Evolutionary conservation across 73 alveolate species (phyloP).

Genomic region (Breviolum minutum): DNA sequence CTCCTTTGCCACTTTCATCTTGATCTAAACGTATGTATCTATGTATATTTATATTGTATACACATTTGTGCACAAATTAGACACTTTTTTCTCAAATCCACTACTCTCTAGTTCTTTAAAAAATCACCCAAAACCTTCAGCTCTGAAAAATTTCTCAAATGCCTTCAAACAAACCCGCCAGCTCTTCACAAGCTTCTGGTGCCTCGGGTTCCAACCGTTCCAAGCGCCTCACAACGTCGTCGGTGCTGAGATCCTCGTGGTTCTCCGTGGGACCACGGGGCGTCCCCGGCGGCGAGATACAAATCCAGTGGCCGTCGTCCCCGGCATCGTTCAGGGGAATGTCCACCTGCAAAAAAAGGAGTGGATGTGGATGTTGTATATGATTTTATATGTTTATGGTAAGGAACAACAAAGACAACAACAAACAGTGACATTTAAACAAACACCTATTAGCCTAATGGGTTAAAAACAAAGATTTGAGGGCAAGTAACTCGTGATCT

Average conservation of each 20-base stretch:
- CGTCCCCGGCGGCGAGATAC: conserved; percentile 84
- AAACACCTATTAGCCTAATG: no score
- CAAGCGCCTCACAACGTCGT: neutral
- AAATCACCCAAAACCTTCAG: no score
- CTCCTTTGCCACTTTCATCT: no score
- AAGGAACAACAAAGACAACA: no score
- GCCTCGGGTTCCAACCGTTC: neutral
- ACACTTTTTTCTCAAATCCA: no score
- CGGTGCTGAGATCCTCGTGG: neutral
- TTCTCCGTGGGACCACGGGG: neutral
- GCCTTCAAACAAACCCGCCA: conserved; percentile 15
- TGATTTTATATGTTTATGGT: neutral
- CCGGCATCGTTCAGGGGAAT: conserved; percentile 74
- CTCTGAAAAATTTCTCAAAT: neutral
- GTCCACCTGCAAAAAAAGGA: conserved; percentile 12
- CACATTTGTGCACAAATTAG: no score
- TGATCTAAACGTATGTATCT: no score
- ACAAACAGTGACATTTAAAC: no score
- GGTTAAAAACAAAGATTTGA: no score
- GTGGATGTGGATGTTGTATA: neutral
- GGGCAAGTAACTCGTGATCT: no score
- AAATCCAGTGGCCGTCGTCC: conserved; percentile 83
- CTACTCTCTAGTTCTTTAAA: no score
- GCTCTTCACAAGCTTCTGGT: conserved; percentile 1
- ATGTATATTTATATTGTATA: no score